Base-by-base conservation (phyloP, 176 grass and related monocot species). In the Bolboschoenus planiculmis region DNA sequence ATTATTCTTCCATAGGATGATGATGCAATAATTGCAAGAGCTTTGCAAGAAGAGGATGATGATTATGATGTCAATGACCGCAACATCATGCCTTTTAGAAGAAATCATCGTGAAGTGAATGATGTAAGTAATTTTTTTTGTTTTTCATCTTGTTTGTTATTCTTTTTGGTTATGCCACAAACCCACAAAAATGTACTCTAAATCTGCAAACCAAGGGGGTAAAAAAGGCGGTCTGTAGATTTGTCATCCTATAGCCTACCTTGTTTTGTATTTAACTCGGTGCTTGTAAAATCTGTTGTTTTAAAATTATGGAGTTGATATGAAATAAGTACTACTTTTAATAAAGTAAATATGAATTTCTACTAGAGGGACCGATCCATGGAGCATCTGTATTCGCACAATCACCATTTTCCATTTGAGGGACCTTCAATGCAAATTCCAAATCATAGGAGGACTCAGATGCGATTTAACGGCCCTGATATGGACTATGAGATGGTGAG, bases 11-110 rank as follows among this genome's bases (percentile, higher is more conserved):
- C 53, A 85, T 80, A 97, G 95, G 84, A 83, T 60, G 88, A 92
- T 88, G 55, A 94, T 88, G 55, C 83, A 2, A 83, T 76, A 76
- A 85, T 94, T 82, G 95, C 92, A 66, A 88, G 87, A 88, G 87
- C 87, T 67, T 81, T 91, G 66, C 92, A 92, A 72, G 86, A 88
- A 53, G 88, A 87, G 50, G 85, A 92, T 67, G 78, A 51, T 24
- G 83, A 80, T 57, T 36, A 63, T 83, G 48, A 81, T 34, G 75
- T 56, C 11, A 11, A 57, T 36, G 34, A 46, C 11, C 56, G n/a
- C 26, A 37, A 81, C 24, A 43, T 86, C 20, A 57, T 71, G 50
- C 43, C 70, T 74, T 30, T 26, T 48, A 47, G 70, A 48, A 73
- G 68, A 73, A 74, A 61, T 27, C 14, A 14, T 75, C 40, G 10